Conservation (phyloP, 768 basidiomycete species). For the Trametes sanguinea region DNA sequence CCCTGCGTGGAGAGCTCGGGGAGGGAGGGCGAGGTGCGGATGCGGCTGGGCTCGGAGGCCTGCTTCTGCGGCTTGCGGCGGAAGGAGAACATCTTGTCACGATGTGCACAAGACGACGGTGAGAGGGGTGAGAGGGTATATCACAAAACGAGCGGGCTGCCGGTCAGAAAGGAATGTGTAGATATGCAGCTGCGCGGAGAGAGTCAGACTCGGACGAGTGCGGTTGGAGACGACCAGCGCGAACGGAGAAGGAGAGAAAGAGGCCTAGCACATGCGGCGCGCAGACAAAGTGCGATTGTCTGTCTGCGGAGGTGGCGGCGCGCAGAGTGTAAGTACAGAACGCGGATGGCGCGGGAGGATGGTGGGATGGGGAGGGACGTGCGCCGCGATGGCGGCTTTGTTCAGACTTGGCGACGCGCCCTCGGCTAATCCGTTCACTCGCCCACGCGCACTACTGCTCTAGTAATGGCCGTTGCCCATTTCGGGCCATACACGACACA, state of each 20-base stretch:
- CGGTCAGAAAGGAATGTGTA: constrained; percentile 26
- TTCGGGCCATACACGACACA: not conserved
- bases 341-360: not conserved
- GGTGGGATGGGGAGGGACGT: too few relatives aligned
- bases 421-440: not conserved
- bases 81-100: constrained; percentile 60
- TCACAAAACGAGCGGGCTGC: constrained; percentile 26
- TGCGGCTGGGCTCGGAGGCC: constrained; percentile 42
- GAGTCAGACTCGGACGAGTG: constrained; percentile 8
- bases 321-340: not conserved
- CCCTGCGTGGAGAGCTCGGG: constrained; percentile 75
- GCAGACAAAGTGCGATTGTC: not conserved
- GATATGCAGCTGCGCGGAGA: constrained; percentile 18
- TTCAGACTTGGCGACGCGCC: constrained; percentile 5
- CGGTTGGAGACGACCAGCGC: constrained; percentile 16
- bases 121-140: constrained; percentile 24
- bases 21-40: constrained; percentile 79
- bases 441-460: too few relatives aligned
- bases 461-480: constrained; percentile 2
- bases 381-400: not conserved
- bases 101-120: not conserved
- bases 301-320: too few relatives aligned
- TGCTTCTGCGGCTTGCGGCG: constrained; percentile 64
- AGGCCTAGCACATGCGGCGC: constrained; percentile 10
- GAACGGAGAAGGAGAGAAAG: not conserved